phyloP scores from a whole-genome alignment of 176 grass and related monocot species.

The Triticum dicoccoides region DNA sequence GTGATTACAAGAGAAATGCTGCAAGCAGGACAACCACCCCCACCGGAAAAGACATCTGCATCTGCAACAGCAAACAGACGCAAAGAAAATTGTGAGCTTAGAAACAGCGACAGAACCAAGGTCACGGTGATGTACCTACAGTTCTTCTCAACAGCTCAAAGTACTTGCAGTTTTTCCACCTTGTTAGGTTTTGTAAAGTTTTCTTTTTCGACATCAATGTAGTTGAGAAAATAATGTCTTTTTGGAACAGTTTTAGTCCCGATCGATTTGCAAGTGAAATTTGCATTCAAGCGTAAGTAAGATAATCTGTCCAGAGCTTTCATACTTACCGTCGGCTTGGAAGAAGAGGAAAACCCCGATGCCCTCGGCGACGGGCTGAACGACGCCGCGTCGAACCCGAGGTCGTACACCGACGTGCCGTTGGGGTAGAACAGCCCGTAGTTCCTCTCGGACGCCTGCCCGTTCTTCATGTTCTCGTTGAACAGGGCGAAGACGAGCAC shows the following conservation, averaged over 20 bases:
- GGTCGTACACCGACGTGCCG: conserved; percentile 58
- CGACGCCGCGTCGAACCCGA: conserved; percentile 8
- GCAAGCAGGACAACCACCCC: conserved; percentile 51
- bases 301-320: not conserved
- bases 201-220: not conserved
- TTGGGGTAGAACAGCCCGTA: conserved; percentile 80
- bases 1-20: conserved; percentile 42
- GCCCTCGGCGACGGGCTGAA: conserved; percentile 2
- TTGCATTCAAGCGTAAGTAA: not conserved
- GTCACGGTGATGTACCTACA: not conserved
- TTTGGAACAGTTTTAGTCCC: not conserved
- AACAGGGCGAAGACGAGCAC: conserved; percentile 81
- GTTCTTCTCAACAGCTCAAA: not conserved
- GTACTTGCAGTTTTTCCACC: not conserved
- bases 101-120: not conserved
- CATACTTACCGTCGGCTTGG: conserved; percentile 43
- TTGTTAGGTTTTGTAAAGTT: not conserved
- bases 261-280: not conserved
- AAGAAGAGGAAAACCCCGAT: conserved; percentile 29
- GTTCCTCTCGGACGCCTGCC: conserved; percentile 67
- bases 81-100: conserved; percentile 13
- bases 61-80: conserved; percentile 45
- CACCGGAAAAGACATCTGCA: conserved; percentile 48
- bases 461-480: conserved; percentile 65
- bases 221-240: not conserved